Evolutionary conservation across 164 flowering plant species (phyloP).

Genomic region (Piper betle): DNA sequence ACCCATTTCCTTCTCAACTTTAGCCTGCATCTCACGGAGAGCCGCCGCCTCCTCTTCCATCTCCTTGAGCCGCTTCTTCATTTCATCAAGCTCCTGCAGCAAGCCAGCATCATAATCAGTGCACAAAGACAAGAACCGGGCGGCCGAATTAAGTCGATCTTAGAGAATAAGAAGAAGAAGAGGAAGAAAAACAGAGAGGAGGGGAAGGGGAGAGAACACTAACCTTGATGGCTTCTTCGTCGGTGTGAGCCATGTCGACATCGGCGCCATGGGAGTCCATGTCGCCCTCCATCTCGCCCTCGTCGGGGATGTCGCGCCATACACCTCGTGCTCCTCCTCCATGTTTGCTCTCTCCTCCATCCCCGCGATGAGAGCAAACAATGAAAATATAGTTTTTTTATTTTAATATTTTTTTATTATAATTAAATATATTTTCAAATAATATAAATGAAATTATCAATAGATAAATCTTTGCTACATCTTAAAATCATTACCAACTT

Average conservation of each 20-base stretch:
- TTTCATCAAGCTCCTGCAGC: conserved; percentile 19
- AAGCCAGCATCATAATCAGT: background rate
- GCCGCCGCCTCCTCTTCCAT: conserved; percentile 24
- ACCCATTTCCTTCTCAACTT: conserved; percentile 27
- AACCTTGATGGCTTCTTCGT: conserved; percentile 11
- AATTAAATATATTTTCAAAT: too few species aligned
- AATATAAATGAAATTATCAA: too few species aligned
- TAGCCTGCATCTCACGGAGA: conserved; percentile 26
- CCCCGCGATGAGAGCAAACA: background rate
- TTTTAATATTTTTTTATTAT: too few species aligned
- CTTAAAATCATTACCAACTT: too few species aligned
- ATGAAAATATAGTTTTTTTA: too few species aligned
- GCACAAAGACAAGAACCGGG: background rate
- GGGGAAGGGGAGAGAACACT: background rate
- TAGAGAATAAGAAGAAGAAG: too few species aligned
- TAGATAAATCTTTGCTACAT: too few species aligned
- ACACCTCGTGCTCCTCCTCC: conserved; percentile 10
- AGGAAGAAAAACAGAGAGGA: background rate
- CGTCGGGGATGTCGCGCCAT: conserved; percentile 15
- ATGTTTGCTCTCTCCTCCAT: background rate
- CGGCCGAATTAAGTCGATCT: background rate
- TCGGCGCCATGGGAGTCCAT: conserved; percentile 6
- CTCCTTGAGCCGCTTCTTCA: conserved; percentile 26
- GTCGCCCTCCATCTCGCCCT: conserved; percentile 10
- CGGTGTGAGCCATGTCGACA: conserved; percentile 10